These are phyloP conservation scores for Termitomyces sp. DNA, from an alignment of 768 basidiomycete species.

Conservation along the genomic window DNA sequence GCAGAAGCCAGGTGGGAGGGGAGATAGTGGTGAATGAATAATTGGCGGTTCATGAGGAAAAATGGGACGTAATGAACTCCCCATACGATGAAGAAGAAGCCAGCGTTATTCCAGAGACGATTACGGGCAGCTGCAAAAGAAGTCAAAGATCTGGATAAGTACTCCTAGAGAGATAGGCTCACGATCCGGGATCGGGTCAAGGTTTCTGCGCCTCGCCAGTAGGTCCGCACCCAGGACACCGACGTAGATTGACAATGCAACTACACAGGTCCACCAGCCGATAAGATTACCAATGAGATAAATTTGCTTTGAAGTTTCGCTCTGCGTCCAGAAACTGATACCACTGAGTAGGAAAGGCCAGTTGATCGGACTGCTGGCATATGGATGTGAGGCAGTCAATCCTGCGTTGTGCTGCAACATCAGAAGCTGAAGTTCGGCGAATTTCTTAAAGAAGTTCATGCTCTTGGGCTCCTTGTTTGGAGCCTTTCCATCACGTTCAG, in stretches of 20 bases:
- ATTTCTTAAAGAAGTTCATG: conserved; percentile 93
- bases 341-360: conserved; percentile 97
- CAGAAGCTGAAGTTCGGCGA: conserved; percentile 84
- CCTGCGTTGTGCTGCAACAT: conserved; percentile 99
- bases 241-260: conserved; percentile 81
- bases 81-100: conserved; percentile 96
- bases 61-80: conserved; percentile 94
- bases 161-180: conserved; percentile 26
- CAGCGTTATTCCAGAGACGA: conserved; percentile 90
- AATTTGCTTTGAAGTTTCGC: conserved; percentile 81
- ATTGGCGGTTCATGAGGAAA: conserved; percentile 95
- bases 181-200: conserved; percentile 87
- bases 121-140: conserved; percentile 72
- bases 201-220: conserved; percentile 77
- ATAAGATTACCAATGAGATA: conserved; percentile 93
- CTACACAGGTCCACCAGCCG: conserved; percentile 92
- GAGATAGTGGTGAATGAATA: conserved; percentile 97
- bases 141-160: not conserved
- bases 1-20: conserved; percentile 94
- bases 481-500: conserved; percentile 43
- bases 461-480: conserved; percentile 67
- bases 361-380: conserved; percentile 92
- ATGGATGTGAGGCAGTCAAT: conserved; percentile 94
- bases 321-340: conserved; percentile 98
- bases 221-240: conserved; percentile 90